Conservation (phyloP, 225 moss, liverwort and hornwort genomes). For the Ulota crispa region DNA sequence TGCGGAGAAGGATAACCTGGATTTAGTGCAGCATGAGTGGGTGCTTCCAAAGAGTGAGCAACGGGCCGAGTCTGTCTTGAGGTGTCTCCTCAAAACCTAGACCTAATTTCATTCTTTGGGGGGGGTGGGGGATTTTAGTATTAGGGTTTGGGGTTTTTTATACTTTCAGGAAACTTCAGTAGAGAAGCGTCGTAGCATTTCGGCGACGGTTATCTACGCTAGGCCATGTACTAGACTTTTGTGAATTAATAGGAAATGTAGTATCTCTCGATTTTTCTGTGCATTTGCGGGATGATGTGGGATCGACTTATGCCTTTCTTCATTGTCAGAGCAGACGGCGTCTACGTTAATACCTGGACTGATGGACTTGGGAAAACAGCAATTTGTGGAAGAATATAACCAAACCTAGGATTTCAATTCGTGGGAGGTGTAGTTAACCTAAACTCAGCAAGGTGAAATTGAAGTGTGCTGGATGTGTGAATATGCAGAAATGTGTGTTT, state of each 20-base stretch:
- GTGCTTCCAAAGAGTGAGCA: slow-evolving; percentile 74
- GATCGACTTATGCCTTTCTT: not conserved
- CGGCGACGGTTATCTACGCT: slow-evolving; percentile 19
- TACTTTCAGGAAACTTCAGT: slow-evolving; percentile 7
- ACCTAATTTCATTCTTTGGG: slow-evolving; percentile 9
- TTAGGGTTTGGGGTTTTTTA: slow-evolving; percentile 29
- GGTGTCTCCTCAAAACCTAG: slow-evolving; percentile 61
- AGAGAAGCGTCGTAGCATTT: slow-evolving; percentile 11
- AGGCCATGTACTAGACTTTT: slow-evolving; percentile 21
- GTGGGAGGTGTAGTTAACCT: not conserved
- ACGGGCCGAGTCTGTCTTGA: slow-evolving; percentile 79
- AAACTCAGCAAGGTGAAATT: not conserved
- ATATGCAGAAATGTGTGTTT: not conserved
- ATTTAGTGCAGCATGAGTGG: slow-evolving; percentile 95
- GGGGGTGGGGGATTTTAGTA: not conserved
- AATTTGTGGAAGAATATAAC: not conserved
- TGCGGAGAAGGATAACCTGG: slow-evolving; percentile 89
- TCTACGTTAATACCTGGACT: not conserved
- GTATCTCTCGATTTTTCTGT: slow-evolving; percentile 1
- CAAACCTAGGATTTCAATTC: not conserved
- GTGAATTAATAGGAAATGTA: slow-evolving; percentile 33
- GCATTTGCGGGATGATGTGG: not conserved
- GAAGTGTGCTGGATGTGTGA: slow-evolving; percentile 5
- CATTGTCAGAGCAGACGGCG: not conserved
- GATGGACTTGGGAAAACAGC: not conserved